These are phyloP conservation scores for Lactifluus piperatus DNA, from an alignment of 768 basidiomycete species.

Conservation along the genomic window DNA sequence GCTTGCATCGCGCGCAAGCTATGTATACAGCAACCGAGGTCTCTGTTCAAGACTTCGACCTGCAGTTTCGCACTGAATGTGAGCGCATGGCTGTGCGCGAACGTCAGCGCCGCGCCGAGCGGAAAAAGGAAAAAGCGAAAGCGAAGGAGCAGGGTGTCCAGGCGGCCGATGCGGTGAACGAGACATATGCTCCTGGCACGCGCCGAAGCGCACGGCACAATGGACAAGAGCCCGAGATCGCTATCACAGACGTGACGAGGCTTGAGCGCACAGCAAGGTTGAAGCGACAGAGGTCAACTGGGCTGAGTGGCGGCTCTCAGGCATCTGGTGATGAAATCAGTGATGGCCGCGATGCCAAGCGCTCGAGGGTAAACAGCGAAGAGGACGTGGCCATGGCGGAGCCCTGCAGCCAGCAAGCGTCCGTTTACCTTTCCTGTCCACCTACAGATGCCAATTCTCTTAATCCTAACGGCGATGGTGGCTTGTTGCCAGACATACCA, in stretches of 20 bases:
- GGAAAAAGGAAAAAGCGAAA: constrained; percentile 27
- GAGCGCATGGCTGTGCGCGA: constrained; percentile 79
- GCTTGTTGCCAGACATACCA: constrained; percentile 12
- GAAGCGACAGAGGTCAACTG: constrained; percentile 50
- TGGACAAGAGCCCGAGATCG: constrained; percentile 60
- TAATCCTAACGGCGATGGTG: background rate
- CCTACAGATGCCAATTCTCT: background rate
- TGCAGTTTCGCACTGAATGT: constrained; percentile 71
- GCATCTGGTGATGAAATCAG: constrained; percentile 19
- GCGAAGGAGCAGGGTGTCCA: constrained; percentile 26
- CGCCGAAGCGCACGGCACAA: constrained; percentile 67
- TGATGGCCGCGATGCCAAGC: constrained; percentile 15
- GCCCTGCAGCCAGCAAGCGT: constrained; percentile 2
- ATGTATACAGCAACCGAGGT: constrained; percentile 85
- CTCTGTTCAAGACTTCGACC: constrained; percentile 80
- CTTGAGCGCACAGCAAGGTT: constrained; percentile 51
- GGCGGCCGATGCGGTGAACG: constrained; percentile 29
- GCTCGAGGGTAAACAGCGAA: constrained; percentile 19
- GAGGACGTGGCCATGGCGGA: constrained; percentile 16
- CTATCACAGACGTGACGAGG: constrained; percentile 65
- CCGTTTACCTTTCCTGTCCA: constrained; percentile 12
- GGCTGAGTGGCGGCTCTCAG: constrained; percentile 26
- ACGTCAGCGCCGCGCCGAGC: constrained; percentile 52
- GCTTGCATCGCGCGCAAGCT: constrained; percentile 73
- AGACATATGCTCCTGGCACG: constrained; percentile 39